Conservation (phyloP, 768 basidiomycete genomes). For the Boletus barrowsii region DNA sequence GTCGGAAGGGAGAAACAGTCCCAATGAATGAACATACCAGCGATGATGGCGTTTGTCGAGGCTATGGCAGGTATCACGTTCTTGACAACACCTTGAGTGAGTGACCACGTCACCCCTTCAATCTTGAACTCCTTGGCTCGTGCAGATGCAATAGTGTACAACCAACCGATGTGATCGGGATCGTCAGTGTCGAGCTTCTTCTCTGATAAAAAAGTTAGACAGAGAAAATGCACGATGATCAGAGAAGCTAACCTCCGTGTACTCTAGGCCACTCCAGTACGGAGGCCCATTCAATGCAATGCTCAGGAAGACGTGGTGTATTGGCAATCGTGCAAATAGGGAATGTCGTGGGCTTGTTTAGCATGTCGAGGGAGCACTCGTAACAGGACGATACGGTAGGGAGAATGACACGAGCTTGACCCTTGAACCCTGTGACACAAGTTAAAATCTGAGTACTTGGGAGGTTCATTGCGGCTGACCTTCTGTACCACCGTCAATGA, state of each 20-base stretch:
- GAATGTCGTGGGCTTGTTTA: constrained; percentile 94
- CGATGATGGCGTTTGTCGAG: constrained; percentile 97
- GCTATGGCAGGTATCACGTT: constrained; percentile 99
- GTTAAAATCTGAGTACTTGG: neutral
- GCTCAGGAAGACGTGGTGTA: constrained; percentile 95
- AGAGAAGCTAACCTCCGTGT: constrained; percentile 61
- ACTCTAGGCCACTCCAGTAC: constrained; percentile 98
- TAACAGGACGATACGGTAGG: constrained; percentile 96
- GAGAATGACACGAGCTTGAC: constrained; percentile 94
- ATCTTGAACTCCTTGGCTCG: constrained; percentile 95
- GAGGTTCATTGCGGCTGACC: constrained; percentile 43
- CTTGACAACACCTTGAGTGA: constrained; percentile 98
- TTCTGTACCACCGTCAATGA: constrained; percentile 99
- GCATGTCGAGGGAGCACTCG: constrained; percentile 97
- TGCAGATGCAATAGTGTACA: constrained; percentile 73
- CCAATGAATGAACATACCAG: constrained; percentile 50
- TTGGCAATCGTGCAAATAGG: constrained; percentile 99
- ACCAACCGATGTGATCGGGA: constrained; percentile 94
- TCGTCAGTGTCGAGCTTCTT: constrained; percentile 97
- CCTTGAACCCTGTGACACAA: constrained; percentile 79
- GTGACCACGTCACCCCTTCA: constrained; percentile 95
- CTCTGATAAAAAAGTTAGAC: constrained; percentile 39
- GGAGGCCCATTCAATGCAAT: constrained; percentile 99
- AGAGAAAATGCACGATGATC: neutral
- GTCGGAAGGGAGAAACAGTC: constrained; percentile 2